Base-by-base conservation (phyloP, 352 stramenopile species). In the Globisporangium paddicum region DNA sequence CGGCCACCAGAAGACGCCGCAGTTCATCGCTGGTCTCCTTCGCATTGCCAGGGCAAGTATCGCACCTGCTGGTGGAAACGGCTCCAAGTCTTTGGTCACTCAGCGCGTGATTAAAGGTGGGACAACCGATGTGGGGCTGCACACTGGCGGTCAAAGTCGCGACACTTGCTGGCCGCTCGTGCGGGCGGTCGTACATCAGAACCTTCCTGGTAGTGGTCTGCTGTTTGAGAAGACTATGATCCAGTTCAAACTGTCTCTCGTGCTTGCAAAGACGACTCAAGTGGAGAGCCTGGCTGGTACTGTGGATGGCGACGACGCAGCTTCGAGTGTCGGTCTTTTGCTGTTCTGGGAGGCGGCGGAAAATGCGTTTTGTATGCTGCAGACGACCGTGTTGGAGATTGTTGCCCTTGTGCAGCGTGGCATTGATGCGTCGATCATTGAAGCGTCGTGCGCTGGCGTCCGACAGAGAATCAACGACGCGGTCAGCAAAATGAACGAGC, bases 91-190 rank as follows among this genome's bases (percentile, higher is more conserved):
- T 30, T 68, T 23, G 25, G 38, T n/a, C 11, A 41, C 35, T 41
- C 30, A 3, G 7, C 21, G 5, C 37, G 45, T 45, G 13, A 62
- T 47, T 32, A 65, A 11, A 26, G 74, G 74, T 14, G 75, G 75
- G 1, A 82, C 69, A n/a, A 85, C 71, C 0, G 77, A 85, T 50
- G 73, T 85, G 9, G 75, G 75, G 2, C 62, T 67, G 18, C 75
- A 89, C 50, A 86, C 79, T 0, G 76, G 75, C n/a, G 68, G 66
- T 0, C 46, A 53, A 35, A 37, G 55, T 1, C 68, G 77, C 19
- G 75, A 73, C 44, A 87, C 77, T 1, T 87, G 77, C 52, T 89
- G 77, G 79, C 46, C 77, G 16, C 55, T 87, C 7, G 77, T 89
- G 1, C 58, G 67, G 11, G 65, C 65, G 1, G 71, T 63, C 2